Evolutionary conservation across 306 rosid species (phyloP).

Genomic region (Delonix regia): DNA sequence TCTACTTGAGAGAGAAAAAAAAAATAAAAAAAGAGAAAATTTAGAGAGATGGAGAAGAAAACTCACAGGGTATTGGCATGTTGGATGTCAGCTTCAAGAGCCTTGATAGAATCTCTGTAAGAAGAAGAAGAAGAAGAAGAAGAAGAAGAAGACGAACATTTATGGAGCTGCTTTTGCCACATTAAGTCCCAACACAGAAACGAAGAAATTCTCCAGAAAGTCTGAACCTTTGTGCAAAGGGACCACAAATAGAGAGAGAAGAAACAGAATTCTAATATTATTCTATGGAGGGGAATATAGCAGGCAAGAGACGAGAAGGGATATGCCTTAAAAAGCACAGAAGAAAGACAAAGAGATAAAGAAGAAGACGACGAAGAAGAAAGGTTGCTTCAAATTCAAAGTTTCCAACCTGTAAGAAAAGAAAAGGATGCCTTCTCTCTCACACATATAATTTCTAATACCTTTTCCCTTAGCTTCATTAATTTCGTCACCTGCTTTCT

Average conservation of each 20-base stretch:
- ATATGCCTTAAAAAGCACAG: conserved; percentile 21
- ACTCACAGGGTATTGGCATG: conserved; percentile 77
- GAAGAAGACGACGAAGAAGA: background rate
- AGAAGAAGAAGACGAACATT: background rate
- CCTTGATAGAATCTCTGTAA: conserved; percentile 63
- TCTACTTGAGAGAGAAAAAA: no score
- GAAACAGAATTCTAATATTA: no score
- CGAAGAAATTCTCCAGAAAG: conserved; percentile 16
- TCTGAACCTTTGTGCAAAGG: conserved; percentile 14
- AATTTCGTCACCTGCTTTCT: conserved; percentile 30
- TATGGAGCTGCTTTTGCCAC: conserved; percentile 56
- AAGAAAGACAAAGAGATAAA: background rate
- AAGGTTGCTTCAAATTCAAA: conserved; percentile 51
- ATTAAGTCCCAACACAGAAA: conserved; percentile 33
- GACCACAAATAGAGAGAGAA: background rate
- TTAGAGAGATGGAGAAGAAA: background rate
- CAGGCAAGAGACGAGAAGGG: background rate
- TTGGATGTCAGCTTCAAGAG: conserved; percentile 72
- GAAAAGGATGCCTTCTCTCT: conserved; percentile 64
- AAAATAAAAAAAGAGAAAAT: background rate
- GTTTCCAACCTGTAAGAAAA: conserved; percentile 52
- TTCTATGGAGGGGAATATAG: background rate
- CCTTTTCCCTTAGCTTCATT: conserved; percentile 14
- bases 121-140: conserved; percentile 30
- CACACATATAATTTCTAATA: conserved; percentile 20